Evolutionary conservation across 805 yeast genomes (phyloP).

Genomic region (Cephaloascus fragrans): DNA sequence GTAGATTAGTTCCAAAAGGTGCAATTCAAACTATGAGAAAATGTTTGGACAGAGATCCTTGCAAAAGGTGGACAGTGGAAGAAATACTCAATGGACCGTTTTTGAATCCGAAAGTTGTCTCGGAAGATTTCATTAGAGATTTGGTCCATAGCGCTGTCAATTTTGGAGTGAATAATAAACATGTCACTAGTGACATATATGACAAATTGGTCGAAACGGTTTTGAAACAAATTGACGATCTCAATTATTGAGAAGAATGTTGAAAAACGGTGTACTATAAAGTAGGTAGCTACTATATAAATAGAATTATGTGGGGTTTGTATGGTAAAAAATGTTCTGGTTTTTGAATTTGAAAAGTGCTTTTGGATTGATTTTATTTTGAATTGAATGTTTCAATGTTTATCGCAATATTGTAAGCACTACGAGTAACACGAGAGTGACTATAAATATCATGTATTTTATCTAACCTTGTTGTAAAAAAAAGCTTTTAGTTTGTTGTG

Average conservation of each 20-base stretch:
- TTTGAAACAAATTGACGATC: slow-evolving; percentile 24
- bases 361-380: no score
- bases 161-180: slow-evolving; percentile 44
- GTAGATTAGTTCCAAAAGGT: slow-evolving; percentile 53
- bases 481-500: no score
- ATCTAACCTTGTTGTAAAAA: no score
- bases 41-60: slow-evolving; percentile 67
- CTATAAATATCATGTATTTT: no score
- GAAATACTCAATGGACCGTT: slow-evolving; percentile 57
- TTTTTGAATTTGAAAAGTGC: slow-evolving; percentile 1
- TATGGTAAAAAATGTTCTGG: slow-evolving; percentile 1
- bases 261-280: no score
- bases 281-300: no score
- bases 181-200: slow-evolving; percentile 17
- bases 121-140: slow-evolving; percentile 55
- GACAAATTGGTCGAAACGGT: slow-evolving; percentile 29
- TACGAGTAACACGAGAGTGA: no score
- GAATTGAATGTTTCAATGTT: no score
- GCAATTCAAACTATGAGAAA: slow-evolving; percentile 62
- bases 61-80: slow-evolving; percentile 51
- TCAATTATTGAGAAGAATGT: slow-evolving; percentile 20
- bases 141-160: slow-evolving; percentile 69
- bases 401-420: no score
- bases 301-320: background rate
- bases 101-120: slow-evolving; percentile 65